phyloP scores from a whole-genome alignment of 2,329 filamentous ascomycete species.

The Xylariaceae sp. region DNA sequence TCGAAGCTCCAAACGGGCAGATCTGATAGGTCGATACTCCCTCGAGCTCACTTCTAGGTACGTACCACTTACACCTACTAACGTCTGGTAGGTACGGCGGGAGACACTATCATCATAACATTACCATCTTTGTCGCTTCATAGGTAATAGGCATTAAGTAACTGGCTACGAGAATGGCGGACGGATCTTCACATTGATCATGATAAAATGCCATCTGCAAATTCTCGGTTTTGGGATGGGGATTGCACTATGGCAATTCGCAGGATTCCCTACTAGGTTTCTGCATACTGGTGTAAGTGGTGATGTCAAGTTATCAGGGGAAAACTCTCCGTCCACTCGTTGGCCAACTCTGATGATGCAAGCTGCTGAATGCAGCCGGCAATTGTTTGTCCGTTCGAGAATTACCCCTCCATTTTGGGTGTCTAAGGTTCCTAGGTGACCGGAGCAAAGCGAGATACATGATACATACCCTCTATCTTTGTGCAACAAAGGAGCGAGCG shows the following conservation, averaged over 20 bases:
- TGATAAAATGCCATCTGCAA: slow-evolving; percentile 15
- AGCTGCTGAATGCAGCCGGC: slow-evolving; percentile 8
- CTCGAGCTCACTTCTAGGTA: no score
- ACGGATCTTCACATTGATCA: slow-evolving; percentile 9
- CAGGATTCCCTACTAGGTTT: slow-evolving; percentile 1
- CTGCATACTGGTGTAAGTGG: slow-evolving; percentile 9
- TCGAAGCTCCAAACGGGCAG: background rate
- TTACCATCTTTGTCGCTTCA: slow-evolving; percentile 4
- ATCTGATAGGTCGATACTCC: slow-evolving; percentile 16
- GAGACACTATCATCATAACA: slow-evolving; percentile 15
- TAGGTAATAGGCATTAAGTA: slow-evolving; percentile 9
- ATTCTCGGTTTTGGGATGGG: background rate
- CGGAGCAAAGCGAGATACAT: slow-evolving; percentile 1
- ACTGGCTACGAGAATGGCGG: slow-evolving; percentile 1
- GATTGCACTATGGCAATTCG: slow-evolving; percentile 20
- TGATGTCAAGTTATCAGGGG: slow-evolving; percentile 23
- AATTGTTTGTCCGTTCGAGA: background rate
- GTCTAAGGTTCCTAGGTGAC: slow-evolving; percentile 1
- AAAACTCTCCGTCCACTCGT: background rate
- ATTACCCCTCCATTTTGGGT: background rate
- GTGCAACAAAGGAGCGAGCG: slow-evolving; percentile 13
- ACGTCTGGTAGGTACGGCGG: no score
- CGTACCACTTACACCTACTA: slow-evolving; percentile 5
- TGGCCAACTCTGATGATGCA: background rate
- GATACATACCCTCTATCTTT: background rate